Evolutionary conservation across 2,329 filamentous ascomycete species (phyloP).

Genomic region (Aspergillus phoenicis): DNA sequence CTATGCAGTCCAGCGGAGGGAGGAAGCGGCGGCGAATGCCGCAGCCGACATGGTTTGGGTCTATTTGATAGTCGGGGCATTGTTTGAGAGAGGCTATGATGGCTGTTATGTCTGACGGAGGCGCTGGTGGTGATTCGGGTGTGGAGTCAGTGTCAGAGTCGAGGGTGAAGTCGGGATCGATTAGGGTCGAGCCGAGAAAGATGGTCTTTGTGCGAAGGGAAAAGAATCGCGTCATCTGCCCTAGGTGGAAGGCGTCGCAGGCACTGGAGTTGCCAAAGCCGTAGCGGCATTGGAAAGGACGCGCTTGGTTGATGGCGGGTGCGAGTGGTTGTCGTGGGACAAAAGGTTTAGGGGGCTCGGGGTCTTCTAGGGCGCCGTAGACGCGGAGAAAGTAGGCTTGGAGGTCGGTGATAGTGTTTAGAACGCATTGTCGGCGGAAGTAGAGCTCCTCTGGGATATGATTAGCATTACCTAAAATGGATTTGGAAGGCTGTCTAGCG

Average conservation of each 20-base stretch:
- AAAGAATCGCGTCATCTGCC: conserved; percentile 49
- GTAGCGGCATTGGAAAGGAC: conserved; percentile 44
- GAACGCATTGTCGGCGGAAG: conserved; percentile 42
- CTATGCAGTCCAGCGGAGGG: conserved; percentile 42
- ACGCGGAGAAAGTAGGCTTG: conserved; percentile 46
- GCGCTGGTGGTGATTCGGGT: conserved; percentile 9
- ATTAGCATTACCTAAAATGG: conserved; percentile 8
- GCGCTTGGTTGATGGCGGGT: conserved; percentile 24
- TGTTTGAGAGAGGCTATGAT: conserved; percentile 43
- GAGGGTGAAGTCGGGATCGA: conserved; percentile 36
- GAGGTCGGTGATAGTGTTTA: conserved; percentile 47
- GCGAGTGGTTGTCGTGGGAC: conserved; percentile 13
- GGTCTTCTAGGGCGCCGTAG: conserved; percentile 43
- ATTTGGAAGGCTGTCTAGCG: too few species aligned
- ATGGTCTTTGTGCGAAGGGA: conserved; percentile 44
- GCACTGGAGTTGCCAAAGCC: conserved; percentile 45
- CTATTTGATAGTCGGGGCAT: conserved; percentile 48
- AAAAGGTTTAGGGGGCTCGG: conserved; percentile 20
- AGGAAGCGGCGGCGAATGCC: conserved; percentile 45
- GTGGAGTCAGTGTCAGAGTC: background rate
- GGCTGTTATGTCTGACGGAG: conserved; percentile 33
- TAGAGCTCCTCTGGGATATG: conserved; percentile 44
- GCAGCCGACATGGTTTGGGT: conserved; percentile 44
- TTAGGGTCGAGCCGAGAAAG: conserved; percentile 44
- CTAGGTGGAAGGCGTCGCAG: conserved; percentile 49